Conservation (phyloP, 306 rosid species). For the Gynostemma pentaphyllum region DNA sequence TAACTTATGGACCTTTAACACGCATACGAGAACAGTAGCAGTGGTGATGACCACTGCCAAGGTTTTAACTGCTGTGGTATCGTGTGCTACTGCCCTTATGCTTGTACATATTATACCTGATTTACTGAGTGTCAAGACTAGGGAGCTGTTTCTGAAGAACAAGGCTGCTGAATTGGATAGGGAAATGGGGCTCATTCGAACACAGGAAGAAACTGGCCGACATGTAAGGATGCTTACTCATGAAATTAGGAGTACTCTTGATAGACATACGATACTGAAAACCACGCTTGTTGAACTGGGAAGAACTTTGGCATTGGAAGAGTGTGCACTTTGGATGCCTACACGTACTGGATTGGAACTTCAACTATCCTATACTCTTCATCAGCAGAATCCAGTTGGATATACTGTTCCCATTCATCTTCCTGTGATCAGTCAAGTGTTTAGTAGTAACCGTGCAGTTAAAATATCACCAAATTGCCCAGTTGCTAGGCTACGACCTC, state of each 20-base stretch:
- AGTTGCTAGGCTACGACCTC: constrained; percentile 72
- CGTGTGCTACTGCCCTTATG: constrained; percentile 18
- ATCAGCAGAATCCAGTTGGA: constrained; percentile 88
- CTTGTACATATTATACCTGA: constrained; percentile 20
- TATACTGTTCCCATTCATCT: constrained; percentile 85
- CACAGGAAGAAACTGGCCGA: constrained; percentile 16
- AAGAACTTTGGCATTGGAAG: constrained; percentile 84
- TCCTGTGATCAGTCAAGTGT: constrained; percentile 80
- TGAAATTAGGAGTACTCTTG: constrained; percentile 20
- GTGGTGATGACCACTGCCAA: constrained; percentile 16
- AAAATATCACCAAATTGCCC: constrained; percentile 75
- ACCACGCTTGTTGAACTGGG: constrained; percentile 30
- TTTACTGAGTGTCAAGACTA: constrained; percentile 15
- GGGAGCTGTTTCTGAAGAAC: constrained; percentile 16
- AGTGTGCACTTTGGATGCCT: constrained; percentile 99
- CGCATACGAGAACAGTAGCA: constrained; percentile 15
- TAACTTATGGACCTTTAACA: constrained; percentile 17
- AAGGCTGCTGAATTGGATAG: constrained; percentile 19
- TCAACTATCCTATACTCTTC: constrained; percentile 87
- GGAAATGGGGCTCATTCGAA: constrained; percentile 19
- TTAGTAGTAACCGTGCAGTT: constrained; percentile 55
- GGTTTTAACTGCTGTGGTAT: constrained; percentile 18
- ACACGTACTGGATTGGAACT: constrained; percentile 90
- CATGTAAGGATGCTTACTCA: constrained; percentile 20
- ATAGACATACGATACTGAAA: constrained; percentile 15